Base-by-base conservation (phyloP, 805 yeast genomes). In the Schizosaccharomyces octosporus region DNA sequence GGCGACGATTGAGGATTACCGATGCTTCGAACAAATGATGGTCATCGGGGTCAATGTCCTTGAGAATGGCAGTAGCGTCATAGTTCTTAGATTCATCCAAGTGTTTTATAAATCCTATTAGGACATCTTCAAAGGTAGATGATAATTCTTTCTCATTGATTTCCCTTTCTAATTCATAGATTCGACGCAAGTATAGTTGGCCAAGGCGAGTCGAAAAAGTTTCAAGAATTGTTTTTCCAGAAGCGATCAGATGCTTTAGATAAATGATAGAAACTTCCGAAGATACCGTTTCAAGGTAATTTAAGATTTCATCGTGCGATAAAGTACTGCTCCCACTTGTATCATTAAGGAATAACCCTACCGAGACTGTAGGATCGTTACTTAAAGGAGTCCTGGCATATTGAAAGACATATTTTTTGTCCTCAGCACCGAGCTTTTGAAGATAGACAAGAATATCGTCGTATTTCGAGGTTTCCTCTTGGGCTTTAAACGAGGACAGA, bases 321-420 rank as follows among this genome's bases (percentile, higher is more conserved):
- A 83, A 76, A 15, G 79, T 72, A 63, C 80, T 82, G 63, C 85
- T 77, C 64, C 79, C 80, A 13, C 78, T 75, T 0, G 84, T 74
- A 61, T 83, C 84, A 62, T 79, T 81, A 76, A 86, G 75, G 65
- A 88, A 88, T 0, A 90, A 74, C 24, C 72, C 70, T 63, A 62
- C 69, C 66, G 78, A 78, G 67, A 74, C 70, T 9, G 72, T 64
- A 11, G 68, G 66, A 61, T 74, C 72, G 5, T 67, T 62, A 13
- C 68, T 66, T 51, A 84, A 70, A 7, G 83, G 75, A 78, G 82
- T 79, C 27, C 72, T 66, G 0, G 85, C 69, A 68, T 76, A 83
- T 63, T 80, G 71, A 55, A 87, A 76, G 1, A 87, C 75, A 17
- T 84, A 13, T 19, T 45, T n/a, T 4, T 51, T 29, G 4, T 24